Base-by-base conservation (phyloP, 305 asterid species). In the Solanum hybrid region DNA sequence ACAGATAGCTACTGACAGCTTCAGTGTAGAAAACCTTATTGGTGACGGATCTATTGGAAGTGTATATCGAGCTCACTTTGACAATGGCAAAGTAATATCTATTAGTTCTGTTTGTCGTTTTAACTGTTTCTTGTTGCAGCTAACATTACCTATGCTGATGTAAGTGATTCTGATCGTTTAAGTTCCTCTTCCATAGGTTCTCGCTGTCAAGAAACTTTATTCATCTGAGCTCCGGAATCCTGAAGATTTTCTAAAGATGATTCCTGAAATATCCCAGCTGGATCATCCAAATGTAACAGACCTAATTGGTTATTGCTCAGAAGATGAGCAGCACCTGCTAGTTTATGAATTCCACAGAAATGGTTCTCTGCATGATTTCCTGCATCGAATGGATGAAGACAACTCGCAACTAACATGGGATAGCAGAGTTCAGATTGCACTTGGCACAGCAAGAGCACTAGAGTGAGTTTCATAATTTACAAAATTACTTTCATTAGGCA, bases 1-100 rank as follows among this genome's bases (percentile, higher is more conserved):
- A 91, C 99, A 97, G 93, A 95, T 95, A 90, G 99, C 99, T 79
- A 97, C 99, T 8, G 96, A 97, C 88, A 95, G 97, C 94, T 97
- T 97, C 93, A 95, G 87, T 90, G 93, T 88, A 8, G 98, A 95
- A 11, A 96, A 95, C 91, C 98, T 97, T 89, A 92, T 97, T 46
- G 99, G 99, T 1, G 99, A 97, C 90, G 99, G 99, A 90, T 94
- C 98, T 79, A 89, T 94, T 14, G 98, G 98, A 13, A 95, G 99
- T 88, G 98, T 97, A 88, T 97, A 93, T 92, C 97, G 97, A 14
- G 98, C 98, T 85, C 95, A 94, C 78, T 92, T 94, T 91, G 95
- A 93, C 87, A 96, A 96, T 74, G 98, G 98, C 90, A 94, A 95
- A 96, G 99, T 97, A 92, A 39, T 33, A 77, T 67, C 42, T 11